phyloP scores from a whole-genome alignment of 73 alveolate species.

The Tetrahymena elliotti region DNA sequence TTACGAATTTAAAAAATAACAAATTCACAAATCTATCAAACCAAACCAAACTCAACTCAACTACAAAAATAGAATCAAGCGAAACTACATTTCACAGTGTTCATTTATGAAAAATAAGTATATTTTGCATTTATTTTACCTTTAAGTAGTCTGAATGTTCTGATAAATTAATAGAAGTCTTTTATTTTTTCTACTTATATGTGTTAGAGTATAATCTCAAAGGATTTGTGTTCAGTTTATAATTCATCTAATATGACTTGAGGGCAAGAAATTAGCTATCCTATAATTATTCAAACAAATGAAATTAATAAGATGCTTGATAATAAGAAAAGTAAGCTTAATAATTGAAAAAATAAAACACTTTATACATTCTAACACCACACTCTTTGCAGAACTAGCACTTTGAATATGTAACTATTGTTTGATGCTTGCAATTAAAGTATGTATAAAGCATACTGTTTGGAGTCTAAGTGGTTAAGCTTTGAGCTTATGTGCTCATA shows the following conservation, averaged over 20 bases:
- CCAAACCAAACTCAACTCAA: too few species aligned
- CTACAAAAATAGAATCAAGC: background rate
- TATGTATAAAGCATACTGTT: background rate
- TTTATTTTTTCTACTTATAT: background rate
- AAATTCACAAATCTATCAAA: background rate
- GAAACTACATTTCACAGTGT: background rate
- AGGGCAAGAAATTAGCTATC: background rate
- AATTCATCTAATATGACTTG: background rate
- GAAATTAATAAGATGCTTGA: background rate
- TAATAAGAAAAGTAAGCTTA: background rate
- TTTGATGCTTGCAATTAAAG: background rate
- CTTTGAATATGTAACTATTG: background rate
- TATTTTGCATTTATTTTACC: background rate
- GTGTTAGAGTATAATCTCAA: background rate
- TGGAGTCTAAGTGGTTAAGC: background rate
- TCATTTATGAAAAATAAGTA: too few species aligned
- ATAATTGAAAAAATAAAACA: background rate
- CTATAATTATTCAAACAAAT: background rate
- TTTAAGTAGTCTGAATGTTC: background rate
- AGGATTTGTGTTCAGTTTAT: background rate
- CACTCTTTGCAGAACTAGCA: conserved; percentile 1
- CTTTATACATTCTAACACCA: background rate
- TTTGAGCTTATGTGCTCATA: background rate
- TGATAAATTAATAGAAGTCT: background rate
- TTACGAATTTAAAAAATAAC: background rate